phyloP scores from a whole-genome alignment of 805 yeast species.

The Kluyveromyces siamensis region DNA sequence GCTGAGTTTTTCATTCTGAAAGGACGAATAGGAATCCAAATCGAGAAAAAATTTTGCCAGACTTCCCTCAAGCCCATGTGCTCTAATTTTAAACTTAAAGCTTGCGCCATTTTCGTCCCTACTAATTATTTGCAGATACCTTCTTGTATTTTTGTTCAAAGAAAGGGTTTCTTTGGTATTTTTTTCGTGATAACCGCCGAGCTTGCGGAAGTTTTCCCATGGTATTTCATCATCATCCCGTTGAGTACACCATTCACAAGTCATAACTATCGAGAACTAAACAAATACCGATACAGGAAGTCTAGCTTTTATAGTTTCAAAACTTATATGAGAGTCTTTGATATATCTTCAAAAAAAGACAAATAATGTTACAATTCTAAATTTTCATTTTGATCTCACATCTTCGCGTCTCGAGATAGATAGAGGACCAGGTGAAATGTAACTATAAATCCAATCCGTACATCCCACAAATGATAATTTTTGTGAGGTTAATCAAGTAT shows the following conservation, averaged over 20 bases:
- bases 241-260: neutral
- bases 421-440: too few species aligned
- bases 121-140: slow-evolving; percentile 3
- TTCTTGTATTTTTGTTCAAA: slow-evolving; percentile 5
- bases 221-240: neutral
- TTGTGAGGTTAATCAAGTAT: neutral
- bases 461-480: too few species aligned
- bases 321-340: too few species aligned
- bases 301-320: too few species aligned
- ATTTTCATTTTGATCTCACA: too few species aligned
- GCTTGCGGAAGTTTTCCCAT: neutral
- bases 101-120: neutral
- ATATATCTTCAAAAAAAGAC: neutral
- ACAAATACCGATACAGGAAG: too few species aligned
- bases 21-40: neutral
- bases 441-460: too few species aligned
- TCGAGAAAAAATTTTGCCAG: neutral
- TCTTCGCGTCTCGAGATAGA: too few species aligned
- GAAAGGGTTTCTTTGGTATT: slow-evolving; percentile 7
- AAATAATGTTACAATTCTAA: too few species aligned
- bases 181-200: slow-evolving; percentile 11
- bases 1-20: neutral
- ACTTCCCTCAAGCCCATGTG: too few species aligned
- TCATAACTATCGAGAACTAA: neutral
- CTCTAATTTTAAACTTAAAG: too few species aligned